Evolutionary conservation across 2,329 filamentous ascomycete genomes (phyloP).

Genomic region (Fusarium sarcochroum): DNA sequence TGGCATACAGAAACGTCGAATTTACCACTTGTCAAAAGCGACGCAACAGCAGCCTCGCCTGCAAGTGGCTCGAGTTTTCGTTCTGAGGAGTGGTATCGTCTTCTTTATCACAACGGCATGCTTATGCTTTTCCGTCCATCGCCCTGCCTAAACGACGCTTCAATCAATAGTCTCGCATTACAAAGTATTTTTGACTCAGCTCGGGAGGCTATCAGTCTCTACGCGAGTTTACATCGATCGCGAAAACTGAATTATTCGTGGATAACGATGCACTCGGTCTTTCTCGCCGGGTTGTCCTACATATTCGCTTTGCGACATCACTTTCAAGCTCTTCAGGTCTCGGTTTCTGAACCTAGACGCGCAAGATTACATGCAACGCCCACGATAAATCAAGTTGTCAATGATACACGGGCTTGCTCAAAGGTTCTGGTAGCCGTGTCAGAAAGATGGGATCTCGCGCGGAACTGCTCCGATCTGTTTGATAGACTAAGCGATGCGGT

Average conservation of each 20-base stretch:
- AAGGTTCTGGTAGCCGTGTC: slow-evolving; percentile 61
- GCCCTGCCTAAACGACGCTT: slow-evolving; percentile 50
- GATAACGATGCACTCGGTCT: slow-evolving; percentile 64
- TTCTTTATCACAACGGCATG: slow-evolving; percentile 60
- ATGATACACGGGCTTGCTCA: slow-evolving; percentile 59
- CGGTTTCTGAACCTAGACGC: slow-evolving; percentile 2
- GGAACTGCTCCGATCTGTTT: slow-evolving; percentile 60
- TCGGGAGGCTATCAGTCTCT: slow-evolving; percentile 57
- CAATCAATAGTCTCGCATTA: slow-evolving; percentile 46
- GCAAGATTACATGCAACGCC: slow-evolving; percentile 51
- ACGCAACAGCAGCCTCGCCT: slow-evolving; percentile 24
- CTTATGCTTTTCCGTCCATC: slow-evolving; percentile 60
- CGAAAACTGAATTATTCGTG: slow-evolving; percentile 64
- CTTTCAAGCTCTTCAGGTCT: slow-evolving; percentile 51
- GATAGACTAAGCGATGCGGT: slow-evolving; percentile 60
- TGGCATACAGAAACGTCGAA: slow-evolving; percentile 50
- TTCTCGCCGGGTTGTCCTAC: slow-evolving; percentile 61
- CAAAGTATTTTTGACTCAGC: slow-evolving; percentile 58
- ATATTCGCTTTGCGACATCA: slow-evolving; percentile 60
- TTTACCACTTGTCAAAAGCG: slow-evolving; percentile 49
- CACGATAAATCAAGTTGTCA: slow-evolving; percentile 59
- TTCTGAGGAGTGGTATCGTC: slow-evolving; percentile 58
- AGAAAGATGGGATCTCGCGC: slow-evolving; percentile 57
- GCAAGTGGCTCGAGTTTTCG: slow-evolving; percentile 56
- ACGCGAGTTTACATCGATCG: slow-evolving; percentile 60